These are phyloP conservation scores for Coemansia sp. DNA, from an alignment of 192 early-diverging fungal genomes.

Conservation along the genomic window DNA sequence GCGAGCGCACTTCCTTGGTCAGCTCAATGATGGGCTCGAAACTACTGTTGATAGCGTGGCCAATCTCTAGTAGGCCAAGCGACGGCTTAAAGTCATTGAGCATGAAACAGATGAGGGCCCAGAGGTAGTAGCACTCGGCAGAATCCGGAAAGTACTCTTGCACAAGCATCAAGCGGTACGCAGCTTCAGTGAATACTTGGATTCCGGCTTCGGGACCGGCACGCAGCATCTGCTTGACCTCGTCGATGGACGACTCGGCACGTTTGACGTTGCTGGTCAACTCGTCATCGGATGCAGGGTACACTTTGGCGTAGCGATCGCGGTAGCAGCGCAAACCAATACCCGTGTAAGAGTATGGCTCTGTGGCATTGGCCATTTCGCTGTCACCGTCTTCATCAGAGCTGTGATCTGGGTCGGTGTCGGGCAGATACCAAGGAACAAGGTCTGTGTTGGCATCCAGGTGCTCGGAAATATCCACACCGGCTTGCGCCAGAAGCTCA, in stretches of 20 bases:
- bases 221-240: slow-evolving; percentile 40
- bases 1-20: slow-evolving; percentile 18
- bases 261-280: slow-evolving; percentile 8
- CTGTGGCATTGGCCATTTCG: neutral
- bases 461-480: slow-evolving; percentile 38
- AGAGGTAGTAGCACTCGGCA: slow-evolving; percentile 50
- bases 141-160: slow-evolving; percentile 45
- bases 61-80: slow-evolving; percentile 32
- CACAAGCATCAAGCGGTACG: slow-evolving; percentile 32
- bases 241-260: slow-evolving; percentile 26
- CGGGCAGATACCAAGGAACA: slow-evolving; percentile 21
- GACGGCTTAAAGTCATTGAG: slow-evolving; percentile 36
- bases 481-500: slow-evolving; percentile 38
- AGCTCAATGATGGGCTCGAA: slow-evolving; percentile 44
- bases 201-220: slow-evolving; percentile 20
- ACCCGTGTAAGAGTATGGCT: slow-evolving; percentile 3
- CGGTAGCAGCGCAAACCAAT: slow-evolving; percentile 40
- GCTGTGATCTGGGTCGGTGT: neutral
- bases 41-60: slow-evolving; percentile 16
- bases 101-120: slow-evolving; percentile 49
- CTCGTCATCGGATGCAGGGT: slow-evolving; percentile 25
- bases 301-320: slow-evolving; percentile 24
- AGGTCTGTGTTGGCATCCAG: slow-evolving; percentile 17
- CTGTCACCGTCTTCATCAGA: neutral
- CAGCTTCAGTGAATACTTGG: slow-evolving; percentile 36